Percentiles rank a stretch among this genome's conserved stretches.
Conservation (phyloP, 805 yeast genomes). For the Pichia exigua region DNA sequence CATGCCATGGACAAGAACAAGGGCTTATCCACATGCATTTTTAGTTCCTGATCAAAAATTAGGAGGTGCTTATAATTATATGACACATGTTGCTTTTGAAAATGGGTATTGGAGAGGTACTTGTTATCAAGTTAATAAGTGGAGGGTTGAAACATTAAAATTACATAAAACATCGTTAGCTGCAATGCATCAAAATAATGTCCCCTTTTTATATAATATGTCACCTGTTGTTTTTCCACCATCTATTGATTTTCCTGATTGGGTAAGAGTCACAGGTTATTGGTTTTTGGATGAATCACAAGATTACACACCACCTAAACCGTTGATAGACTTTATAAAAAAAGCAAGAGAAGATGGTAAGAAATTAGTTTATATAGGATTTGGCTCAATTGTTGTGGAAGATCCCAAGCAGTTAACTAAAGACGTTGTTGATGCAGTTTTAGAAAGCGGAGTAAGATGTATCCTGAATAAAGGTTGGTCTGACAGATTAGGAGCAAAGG, state of each 20-base stretch:
- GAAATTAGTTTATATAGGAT: constrained; percentile 84
- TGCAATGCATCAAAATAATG: constrained; percentile 62
- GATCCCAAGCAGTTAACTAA: constrained; percentile 72
- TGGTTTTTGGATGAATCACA: constrained; percentile 69
- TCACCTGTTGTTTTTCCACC: constrained; percentile 89
- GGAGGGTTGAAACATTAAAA: constrained; percentile 67
- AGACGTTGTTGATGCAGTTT: constrained; percentile 73
- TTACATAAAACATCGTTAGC: constrained; percentile 65
- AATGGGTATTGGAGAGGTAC: constrained; percentile 92
- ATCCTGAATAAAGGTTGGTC: constrained; percentile 94
- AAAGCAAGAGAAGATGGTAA: constrained; percentile 53
- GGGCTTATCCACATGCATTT: constrained; percentile 95
- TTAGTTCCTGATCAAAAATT: constrained; percentile 88
- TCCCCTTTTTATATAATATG: constrained; percentile 84
- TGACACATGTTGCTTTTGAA: constrained; percentile 90
- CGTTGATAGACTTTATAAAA: constrained; percentile 49
- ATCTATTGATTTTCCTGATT: constrained; percentile 85
- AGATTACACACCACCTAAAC: constrained; percentile 51
- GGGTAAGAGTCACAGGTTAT: constrained; percentile 94
- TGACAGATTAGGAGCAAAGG: constrained; percentile 45
- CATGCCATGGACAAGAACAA: constrained; percentile 96
- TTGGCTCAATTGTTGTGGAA: constrained; percentile 89
- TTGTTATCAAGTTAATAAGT: constrained; percentile 74
- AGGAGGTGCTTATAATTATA: constrained; percentile 87
- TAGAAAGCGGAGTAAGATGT: constrained; percentile 76